Evolutionary conservation across 2,329 filamentous ascomycete species (phyloP), one percentile per base, ranked within the genome.

Genomic region (Neodidymelliopsis sp.): DNA sequence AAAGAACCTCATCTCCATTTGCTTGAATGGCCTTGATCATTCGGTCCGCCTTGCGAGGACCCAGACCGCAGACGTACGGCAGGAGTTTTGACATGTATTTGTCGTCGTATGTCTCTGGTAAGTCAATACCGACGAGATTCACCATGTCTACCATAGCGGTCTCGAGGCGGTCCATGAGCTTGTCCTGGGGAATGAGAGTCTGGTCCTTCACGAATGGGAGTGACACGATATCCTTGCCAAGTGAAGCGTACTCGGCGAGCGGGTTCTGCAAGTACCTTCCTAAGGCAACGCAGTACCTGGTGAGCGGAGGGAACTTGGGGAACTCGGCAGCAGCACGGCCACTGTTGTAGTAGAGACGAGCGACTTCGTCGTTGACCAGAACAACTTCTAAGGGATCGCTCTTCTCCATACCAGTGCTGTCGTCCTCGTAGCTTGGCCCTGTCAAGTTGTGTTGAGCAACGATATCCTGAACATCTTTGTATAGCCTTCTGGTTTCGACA

Each of bases 91-190:
- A 91, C 7, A 89, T 88, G 65, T 94, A 91, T 1, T 85, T 70
- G 70, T 97, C 90, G 30, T 81, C 81, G 46, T 96, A 86, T 11
- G 92, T 91, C 59, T 97, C 92, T 63, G 97, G 96, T 67, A 99
- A 88, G 64, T 97, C 90, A 27, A 99, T 90, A 67, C 94, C 94
- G 34, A 92, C 91, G 31, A 99, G 84, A 70, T 99, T 99, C 61
- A 99, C 94, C 82, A 96, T 96, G 70, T 99, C 94, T 9, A 99
- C 93, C 85, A 99, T 90, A 33, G 93, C 91, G n/a, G 90, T 95
- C 66, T 99, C 94, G 12, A 99, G 81, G 52, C 91, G 85, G 70
- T 90, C 91, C 54, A 87, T 78, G 28, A 99, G 81, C 76, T 96
- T 92, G 27, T 97, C 93, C 53, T 91, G 84, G 0, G 92, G 88